Evolutionary conservation across 768 basidiomycete species (phyloP).

Genomic region (Xanthoconium purpureum): DNA sequence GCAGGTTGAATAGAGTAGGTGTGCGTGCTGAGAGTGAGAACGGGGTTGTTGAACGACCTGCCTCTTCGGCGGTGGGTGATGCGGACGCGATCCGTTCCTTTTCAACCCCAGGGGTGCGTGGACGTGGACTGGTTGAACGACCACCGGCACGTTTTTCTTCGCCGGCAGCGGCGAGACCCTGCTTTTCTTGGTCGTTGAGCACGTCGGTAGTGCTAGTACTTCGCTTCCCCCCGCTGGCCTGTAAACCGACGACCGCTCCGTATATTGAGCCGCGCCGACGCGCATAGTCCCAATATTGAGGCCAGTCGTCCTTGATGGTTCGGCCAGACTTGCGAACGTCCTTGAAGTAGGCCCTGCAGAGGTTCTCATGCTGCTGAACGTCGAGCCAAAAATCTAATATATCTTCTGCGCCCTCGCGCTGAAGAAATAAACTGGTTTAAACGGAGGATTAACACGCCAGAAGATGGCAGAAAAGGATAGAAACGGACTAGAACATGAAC

Average conservation of each 20-base stretch:
- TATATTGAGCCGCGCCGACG: slow-evolving; percentile 90
- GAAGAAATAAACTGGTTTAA: slow-evolving; percentile 76
- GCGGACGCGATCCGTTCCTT: slow-evolving; percentile 41
- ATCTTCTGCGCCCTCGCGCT: slow-evolving; percentile 94
- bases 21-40: slow-evolving; percentile 76
- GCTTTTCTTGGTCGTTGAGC: slow-evolving; percentile 68
- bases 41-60: slow-evolving; percentile 70
- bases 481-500: slow-evolving; percentile 96
- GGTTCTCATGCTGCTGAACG: slow-evolving; percentile 98
- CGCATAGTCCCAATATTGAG: slow-evolving; percentile 95
- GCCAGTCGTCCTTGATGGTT: slow-evolving; percentile 95
- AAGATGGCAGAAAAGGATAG: not conserved
- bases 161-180: slow-evolving; percentile 46
- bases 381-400: slow-evolving; percentile 98
- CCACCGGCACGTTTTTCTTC: slow-evolving; percentile 49
- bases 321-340: slow-evolving; percentile 94
- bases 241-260: slow-evolving; percentile 80
- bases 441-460: slow-evolving; percentile 4
- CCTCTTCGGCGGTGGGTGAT: slow-evolving; percentile 50
- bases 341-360: slow-evolving; percentile 98
- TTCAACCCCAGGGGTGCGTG: slow-evolving; percentile 37
- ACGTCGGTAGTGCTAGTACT: slow-evolving; percentile 83
- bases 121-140: slow-evolving; percentile 59
- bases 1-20: slow-evolving; percentile 70
- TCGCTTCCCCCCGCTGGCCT: slow-evolving; percentile 61